Percentiles rank a stretch among this genome's conserved stretches.
Conservation (phyloP, 2,329 filamentous ascomycete species). For the Diaporthe amygdali region DNA sequence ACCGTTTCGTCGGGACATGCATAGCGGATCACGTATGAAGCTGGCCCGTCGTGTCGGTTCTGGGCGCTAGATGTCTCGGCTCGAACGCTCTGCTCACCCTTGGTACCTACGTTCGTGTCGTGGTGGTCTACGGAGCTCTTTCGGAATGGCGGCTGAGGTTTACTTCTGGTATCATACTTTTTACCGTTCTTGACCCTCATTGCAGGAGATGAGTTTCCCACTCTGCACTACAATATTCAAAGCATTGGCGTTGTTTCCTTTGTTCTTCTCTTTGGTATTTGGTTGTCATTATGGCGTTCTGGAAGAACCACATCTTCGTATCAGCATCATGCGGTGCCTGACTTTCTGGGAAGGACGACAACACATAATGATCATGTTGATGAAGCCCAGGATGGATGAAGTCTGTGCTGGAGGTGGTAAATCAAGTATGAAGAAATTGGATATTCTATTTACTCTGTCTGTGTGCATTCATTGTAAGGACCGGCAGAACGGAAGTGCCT, state of each 20-base stretch:
- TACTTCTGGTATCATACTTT: neutral
- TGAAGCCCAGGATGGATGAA: conserved; percentile 1
- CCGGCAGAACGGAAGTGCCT: neutral
- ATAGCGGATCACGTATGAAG: conserved; percentile 13
- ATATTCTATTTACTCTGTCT: neutral
- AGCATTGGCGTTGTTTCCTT: conserved; percentile 2
- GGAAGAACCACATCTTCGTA: conserved; percentile 12
- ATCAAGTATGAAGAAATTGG: neutral
- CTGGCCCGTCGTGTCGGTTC: conserved; percentile 22
- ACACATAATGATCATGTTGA: conserved; percentile 10
- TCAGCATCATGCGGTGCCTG: conserved; percentile 2
- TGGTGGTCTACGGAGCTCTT: neutral
- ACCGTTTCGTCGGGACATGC: conserved; percentile 29
- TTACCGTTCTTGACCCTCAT: neutral
- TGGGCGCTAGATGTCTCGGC: conserved; percentile 10
- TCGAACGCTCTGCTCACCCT: neutral
- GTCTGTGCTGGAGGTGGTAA: neutral
- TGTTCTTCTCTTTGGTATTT: neutral
- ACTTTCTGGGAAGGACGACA: neutral
- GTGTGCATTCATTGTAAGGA: neutral
- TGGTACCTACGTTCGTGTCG: neutral
- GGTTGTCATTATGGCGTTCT: neutral
- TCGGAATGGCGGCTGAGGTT: neutral
- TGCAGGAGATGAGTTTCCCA: neutral
- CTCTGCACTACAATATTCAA: neutral